Conservation (phyloP, 352 stramenopile species). For the Blastocystis sp. region DNA sequence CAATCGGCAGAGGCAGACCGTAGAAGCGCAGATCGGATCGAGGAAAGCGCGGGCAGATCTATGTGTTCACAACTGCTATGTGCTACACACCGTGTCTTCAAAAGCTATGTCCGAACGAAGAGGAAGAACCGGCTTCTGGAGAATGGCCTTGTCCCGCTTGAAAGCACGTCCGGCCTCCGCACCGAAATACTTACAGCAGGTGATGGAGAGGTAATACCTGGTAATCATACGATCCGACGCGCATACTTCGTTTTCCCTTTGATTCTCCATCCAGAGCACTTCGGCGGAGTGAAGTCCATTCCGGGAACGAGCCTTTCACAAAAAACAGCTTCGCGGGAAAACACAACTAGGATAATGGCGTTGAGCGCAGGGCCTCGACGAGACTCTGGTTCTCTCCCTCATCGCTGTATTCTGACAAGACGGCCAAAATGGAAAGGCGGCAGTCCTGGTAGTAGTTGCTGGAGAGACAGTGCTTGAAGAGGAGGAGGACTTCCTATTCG, state of each 20-base stretch:
- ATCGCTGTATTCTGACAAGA: not conserved
- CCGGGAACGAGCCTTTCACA: not conserved
- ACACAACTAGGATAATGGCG: slow-evolving; percentile 17
- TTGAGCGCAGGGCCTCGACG: not conserved
- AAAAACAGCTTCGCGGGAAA: slow-evolving; percentile 32
- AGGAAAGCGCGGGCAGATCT: slow-evolving; percentile 25
- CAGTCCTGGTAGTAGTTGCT: slow-evolving; percentile 1
- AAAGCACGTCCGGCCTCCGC: not conserved
- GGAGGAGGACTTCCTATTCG: not conserved
- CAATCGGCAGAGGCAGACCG: slow-evolving; percentile 14
- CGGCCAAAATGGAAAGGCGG: slow-evolving; percentile 5
- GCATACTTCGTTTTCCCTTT: slow-evolving; percentile 49
- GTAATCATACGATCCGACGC: not conserved
- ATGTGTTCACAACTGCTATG: not conserved
- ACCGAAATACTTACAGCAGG: slow-evolving; percentile 27
- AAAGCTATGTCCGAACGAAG: slow-evolving; percentile 11
- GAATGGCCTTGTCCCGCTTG: slow-evolving; percentile 35
- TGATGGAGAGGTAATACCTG: slow-evolving; percentile 58
- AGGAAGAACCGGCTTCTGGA: slow-evolving; percentile 4
- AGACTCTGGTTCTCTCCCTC: not conserved
- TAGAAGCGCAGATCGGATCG: slow-evolving; percentile 54
- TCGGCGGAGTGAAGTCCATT: slow-evolving; percentile 14
- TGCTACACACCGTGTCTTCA: slow-evolving; percentile 22
- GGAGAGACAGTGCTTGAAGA: slow-evolving; percentile 25
- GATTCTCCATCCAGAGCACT: slow-evolving; percentile 58